Percentiles rank a stretch among this genome's conserved stretches.
Evolutionary conservation across 1,284 basidiomycete species (phyloP).

Genomic region (Ustilago tritici): DNA sequence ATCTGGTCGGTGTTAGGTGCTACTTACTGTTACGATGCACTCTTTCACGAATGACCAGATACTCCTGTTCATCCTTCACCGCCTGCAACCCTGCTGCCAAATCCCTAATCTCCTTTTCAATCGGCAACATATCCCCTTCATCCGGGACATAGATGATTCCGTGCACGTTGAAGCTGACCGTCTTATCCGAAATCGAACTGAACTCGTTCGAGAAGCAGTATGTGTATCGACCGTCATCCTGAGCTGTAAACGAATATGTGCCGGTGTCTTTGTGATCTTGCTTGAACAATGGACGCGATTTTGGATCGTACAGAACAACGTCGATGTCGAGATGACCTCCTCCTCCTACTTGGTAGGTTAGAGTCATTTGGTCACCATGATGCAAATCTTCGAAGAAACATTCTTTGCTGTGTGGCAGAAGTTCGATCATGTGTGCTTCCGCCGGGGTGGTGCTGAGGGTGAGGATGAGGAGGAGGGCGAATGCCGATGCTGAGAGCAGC

Average conservation of each 20-base stretch:
- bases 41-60: slow-evolving; percentile 92
- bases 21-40: slow-evolving; percentile 85
- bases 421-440: slow-evolving; percentile 72
- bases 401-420: slow-evolving; percentile 84
- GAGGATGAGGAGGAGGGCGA: slow-evolving; percentile 26
- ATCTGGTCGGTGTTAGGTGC: too few relatives aligned
- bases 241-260: slow-evolving; percentile 86
- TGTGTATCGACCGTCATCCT: slow-evolving; percentile 85
- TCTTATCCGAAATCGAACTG: slow-evolving; percentile 93
- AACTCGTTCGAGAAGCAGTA: slow-evolving; percentile 99
- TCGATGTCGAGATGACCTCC: slow-evolving; percentile 97
- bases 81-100: slow-evolving; percentile 85
- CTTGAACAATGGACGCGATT: slow-evolving; percentile 78
- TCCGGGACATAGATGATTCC: slow-evolving; percentile 92
- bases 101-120: slow-evolving; percentile 92
- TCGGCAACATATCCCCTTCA: slow-evolving; percentile 80
- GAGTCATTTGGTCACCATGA: slow-evolving; percentile 96
- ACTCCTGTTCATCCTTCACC: slow-evolving; percentile 99
- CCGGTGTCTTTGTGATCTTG: slow-evolving; percentile 90
- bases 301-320: slow-evolving; percentile 83
- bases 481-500: slow-evolving; percentile 3
- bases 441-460: not conserved
- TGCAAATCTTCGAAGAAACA: slow-evolving; percentile 99
- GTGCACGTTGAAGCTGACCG: slow-evolving; percentile 98
- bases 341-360: slow-evolving; percentile 97